Evolutionary conservation across 1,284 basidiomycete species (phyloP).

Genomic region (Ustilago vetiveriae): DNA sequence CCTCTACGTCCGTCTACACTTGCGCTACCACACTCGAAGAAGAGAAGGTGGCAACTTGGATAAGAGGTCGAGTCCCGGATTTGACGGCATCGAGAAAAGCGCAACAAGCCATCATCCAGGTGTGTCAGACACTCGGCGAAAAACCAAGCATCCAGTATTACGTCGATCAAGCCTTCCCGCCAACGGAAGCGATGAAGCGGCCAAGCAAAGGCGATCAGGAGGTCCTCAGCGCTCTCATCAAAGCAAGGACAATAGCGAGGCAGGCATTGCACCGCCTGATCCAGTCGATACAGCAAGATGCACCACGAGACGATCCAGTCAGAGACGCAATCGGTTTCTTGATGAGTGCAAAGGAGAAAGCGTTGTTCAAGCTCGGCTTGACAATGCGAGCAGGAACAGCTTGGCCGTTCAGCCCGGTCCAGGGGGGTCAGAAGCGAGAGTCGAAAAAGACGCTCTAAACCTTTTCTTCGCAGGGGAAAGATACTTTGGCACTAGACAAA

Average conservation of each 20-base stretch:
- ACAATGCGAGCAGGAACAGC: background rate
- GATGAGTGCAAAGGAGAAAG: slow-evolving; percentile 4
- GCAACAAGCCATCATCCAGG: slow-evolving; percentile 3
- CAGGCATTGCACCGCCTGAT: too few relatives aligned
- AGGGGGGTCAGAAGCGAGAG: background rate
- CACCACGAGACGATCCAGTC: slow-evolving; percentile 1
- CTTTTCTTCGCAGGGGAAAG: too few relatives aligned
- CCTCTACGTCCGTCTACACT: too few relatives aligned
- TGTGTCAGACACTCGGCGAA: slow-evolving; percentile 7
- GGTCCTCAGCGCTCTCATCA: too few relatives aligned
- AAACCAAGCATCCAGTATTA: slow-evolving; percentile 44
- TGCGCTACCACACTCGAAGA: background rate
- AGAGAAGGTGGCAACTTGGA: too few relatives aligned
- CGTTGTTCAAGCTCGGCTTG: slow-evolving; percentile 2
- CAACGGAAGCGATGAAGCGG: too few relatives aligned
- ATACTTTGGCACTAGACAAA: too few relatives aligned
- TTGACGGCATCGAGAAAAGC: background rate
- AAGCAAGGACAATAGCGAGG: too few relatives aligned
- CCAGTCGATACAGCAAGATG: too few relatives aligned
- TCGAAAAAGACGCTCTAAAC: slow-evolving; percentile 8
- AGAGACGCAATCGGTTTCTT: slow-evolving; percentile 1
- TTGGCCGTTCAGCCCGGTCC: slow-evolving; percentile 17
- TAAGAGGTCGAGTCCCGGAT: too few relatives aligned
- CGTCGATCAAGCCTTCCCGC: slow-evolving; percentile 28
- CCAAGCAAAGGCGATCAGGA: background rate